phyloP scores from a whole-genome alignment of 192 early-diverging fungal species.

The Podila minutissima region DNA sequence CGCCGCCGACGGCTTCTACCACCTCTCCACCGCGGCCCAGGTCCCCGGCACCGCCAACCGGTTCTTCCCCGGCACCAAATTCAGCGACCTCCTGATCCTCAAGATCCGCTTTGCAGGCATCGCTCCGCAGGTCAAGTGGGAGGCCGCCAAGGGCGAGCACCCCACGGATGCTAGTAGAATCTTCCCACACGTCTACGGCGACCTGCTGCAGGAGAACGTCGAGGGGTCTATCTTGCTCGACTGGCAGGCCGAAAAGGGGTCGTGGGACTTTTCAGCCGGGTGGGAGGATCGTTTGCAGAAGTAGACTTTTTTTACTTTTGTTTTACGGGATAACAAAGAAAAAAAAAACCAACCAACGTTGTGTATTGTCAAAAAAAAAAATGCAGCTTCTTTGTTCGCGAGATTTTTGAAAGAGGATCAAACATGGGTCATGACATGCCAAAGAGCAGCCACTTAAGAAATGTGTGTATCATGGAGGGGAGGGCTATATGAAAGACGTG shows the following conservation, averaged over 20 bases:
- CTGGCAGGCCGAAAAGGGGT: conserved; percentile 6
- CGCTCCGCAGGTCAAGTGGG: conserved; percentile 33
- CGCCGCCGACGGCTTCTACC: conserved; percentile 49
- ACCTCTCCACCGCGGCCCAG: conserved; percentile 30
- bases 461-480: too few relatives aligned
- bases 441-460: too few relatives aligned
- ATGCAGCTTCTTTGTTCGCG: too few relatives aligned
- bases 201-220: conserved; percentile 26
- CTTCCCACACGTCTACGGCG: conserved; percentile 48
- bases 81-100: conserved; percentile 35
- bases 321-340: not conserved
- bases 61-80: conserved; percentile 33
- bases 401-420: too few relatives aligned
- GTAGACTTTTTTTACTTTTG: not conserved
- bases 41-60: conserved; percentile 47
- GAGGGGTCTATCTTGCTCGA: conserved; percentile 18
- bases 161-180: conserved; percentile 37
- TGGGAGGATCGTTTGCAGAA: conserved; percentile 46
- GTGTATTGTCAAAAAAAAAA: not conserved
- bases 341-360: not conserved
- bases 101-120: conserved; percentile 31
- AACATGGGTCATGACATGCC: too few relatives aligned
- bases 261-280: conserved; percentile 38
- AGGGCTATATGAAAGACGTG: too few relatives aligned
- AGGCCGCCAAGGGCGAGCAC: conserved; percentile 39